Conservation (phyloP, 805 yeast species). For the Pichia insulana region DNA sequence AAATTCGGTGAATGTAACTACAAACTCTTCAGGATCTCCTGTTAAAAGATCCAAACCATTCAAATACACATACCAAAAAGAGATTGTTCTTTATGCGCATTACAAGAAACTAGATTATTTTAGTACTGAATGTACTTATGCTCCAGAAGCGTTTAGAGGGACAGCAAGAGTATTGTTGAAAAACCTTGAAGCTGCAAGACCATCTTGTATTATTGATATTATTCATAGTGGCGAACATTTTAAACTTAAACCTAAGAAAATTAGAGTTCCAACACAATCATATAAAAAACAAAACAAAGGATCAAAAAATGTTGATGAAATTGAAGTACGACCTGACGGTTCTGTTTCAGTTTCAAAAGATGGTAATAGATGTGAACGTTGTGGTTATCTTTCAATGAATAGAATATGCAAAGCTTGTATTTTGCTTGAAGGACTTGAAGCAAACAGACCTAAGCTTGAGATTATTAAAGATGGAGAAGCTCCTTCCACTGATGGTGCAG, state of each 20-base stretch:
- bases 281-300: conserved; percentile 27
- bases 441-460: conserved; percentile 55
- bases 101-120: conserved; percentile 91
- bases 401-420: conserved; percentile 89
- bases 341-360: conserved; percentile 40
- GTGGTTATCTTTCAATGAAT: conserved; percentile 89
- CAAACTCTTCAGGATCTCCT: conserved; percentile 77
- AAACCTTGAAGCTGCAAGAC: conserved; percentile 81
- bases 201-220: conserved; percentile 88
- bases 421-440: conserved; percentile 74
- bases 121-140: conserved; percentile 95
- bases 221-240: conserved; percentile 90
- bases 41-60: conserved; percentile 92
- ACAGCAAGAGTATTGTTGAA: conserved; percentile 91
- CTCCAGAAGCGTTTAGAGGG: conserved; percentile 98
- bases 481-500: conserved; percentile 50
- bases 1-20: conserved; percentile 76
- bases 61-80: conserved; percentile 93
- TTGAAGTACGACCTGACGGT: conserved; percentile 54
- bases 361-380: conserved; percentile 73
- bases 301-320: conserved; percentile 30
- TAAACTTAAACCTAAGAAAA: conserved; percentile 51
- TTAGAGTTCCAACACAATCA: conserved; percentile 22
- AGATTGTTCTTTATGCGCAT: conserved; percentile 94
- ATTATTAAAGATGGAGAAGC: conserved; percentile 38